These are phyloP conservation scores for Myxozyma sirexii DNA, from an alignment of 805 yeast species.

Conservation along the genomic window DNA sequence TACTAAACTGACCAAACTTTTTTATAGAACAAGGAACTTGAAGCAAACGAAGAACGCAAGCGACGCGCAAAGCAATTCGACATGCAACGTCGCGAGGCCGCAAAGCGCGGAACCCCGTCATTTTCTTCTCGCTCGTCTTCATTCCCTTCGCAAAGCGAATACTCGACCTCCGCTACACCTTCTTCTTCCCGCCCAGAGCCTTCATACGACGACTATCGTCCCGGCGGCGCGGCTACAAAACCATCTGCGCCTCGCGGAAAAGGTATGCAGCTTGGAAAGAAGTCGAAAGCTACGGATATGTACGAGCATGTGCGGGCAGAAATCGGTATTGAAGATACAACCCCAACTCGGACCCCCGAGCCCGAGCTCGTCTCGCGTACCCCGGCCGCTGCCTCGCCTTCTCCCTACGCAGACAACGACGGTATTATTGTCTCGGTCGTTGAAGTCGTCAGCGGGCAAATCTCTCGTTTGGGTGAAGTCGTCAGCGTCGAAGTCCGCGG, in stretches of 20 bases:
- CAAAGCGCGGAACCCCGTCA: slow-evolving; percentile 39
- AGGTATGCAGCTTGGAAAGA: slow-evolving; percentile 78
- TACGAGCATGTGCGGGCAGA: slow-evolving; percentile 39
- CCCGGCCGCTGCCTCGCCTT: slow-evolving; percentile 23
- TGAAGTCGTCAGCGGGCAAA: slow-evolving; percentile 76
- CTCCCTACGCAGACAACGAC: slow-evolving; percentile 49
- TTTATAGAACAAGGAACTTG: slow-evolving; percentile 87
- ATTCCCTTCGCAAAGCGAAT: slow-evolving; percentile 25
- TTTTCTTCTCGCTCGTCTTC: slow-evolving; percentile 15
- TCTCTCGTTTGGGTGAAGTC: slow-evolving; percentile 76
- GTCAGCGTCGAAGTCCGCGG: slow-evolving; percentile 77
- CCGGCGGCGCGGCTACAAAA: slow-evolving; percentile 12
- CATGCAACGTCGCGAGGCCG: slow-evolving; percentile 56
- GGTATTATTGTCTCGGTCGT: slow-evolving; percentile 78
- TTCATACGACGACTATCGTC: slow-evolving; percentile 26
- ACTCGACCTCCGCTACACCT: slow-evolving; percentile 22
- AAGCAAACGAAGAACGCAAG: slow-evolving; percentile 96
- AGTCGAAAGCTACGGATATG: slow-evolving; percentile 42
- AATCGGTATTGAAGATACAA: slow-evolving; percentile 38
- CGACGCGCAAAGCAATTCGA: slow-evolving; percentile 82
- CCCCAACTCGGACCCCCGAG: slow-evolving; percentile 37
- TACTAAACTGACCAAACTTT: too few relatives aligned
- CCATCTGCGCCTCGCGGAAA: slow-evolving; percentile 53
- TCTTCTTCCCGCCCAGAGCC: slow-evolving; percentile 24
- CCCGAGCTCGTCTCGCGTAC: slow-evolving; percentile 36